A percentile compares a stretch with the other conserved stretches of the same genome.
These are phyloP conservation scores for Tillandsia leiboldiana DNA, from an alignment of 176 grass and related monocot species.

Conservation along the genomic window DNA sequence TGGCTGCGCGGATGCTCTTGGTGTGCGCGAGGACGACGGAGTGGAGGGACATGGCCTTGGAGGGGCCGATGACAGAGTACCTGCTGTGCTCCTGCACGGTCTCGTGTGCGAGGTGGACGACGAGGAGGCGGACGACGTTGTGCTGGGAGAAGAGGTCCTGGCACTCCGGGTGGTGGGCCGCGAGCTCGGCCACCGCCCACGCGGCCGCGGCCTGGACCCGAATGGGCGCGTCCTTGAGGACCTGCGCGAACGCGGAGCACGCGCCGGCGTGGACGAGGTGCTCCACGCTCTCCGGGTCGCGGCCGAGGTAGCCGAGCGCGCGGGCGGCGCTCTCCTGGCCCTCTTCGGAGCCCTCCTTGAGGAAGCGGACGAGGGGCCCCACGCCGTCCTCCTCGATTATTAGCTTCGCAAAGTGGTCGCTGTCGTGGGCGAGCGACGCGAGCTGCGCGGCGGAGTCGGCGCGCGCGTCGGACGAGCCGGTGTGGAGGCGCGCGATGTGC, in stretches of 20 bases:
- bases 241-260: constrained; percentile 66
- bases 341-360: constrained; percentile 70
- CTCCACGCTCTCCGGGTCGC: constrained; percentile 64
- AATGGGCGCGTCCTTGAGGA: constrained; percentile 82
- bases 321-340: constrained; percentile 67
- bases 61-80: constrained; percentile 37
- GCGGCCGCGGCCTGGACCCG: constrained; percentile 80
- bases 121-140: constrained; percentile 70
- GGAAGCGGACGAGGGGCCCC: constrained; percentile 48
- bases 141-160: constrained; percentile 73
- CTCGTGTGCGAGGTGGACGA: constrained; percentile 77
- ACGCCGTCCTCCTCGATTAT: constrained; percentile 96
- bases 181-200: constrained; percentile 65
- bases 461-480: constrained; percentile 46
- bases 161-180: constrained; percentile 57
- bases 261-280: constrained; percentile 58
- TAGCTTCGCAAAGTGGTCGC: constrained; percentile 51
- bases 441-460: constrained; percentile 55
- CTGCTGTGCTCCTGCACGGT: constrained; percentile 96
- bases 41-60: constrained; percentile 48
- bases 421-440: constrained; percentile 71
- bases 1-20: not conserved
- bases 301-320: constrained; percentile 57
- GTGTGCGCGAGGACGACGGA: constrained; percentile 31
- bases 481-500: constrained; percentile 56